These are phyloP conservation scores for Rhizophagus prolifer DNA, from an alignment of 192 early-diverging fungal species.

Conservation along the genomic window DNA sequence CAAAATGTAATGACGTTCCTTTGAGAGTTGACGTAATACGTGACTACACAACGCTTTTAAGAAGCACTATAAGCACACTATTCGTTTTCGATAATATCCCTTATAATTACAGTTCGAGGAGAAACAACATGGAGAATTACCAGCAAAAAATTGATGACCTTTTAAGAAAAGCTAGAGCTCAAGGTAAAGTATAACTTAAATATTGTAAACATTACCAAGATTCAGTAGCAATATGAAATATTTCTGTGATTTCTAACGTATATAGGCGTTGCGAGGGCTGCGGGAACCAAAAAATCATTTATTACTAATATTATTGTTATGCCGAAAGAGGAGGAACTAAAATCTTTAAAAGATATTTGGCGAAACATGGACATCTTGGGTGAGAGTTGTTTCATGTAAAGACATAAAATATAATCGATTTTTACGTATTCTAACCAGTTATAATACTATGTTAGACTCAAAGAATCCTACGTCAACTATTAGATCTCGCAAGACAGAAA, in stretches of 20 bases:
- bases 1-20: too few species aligned
- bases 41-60: too few species aligned
- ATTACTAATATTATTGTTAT: neutral
- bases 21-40: too few species aligned
- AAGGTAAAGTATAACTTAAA: neutral
- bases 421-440: neutral
- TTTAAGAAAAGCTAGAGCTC: neutral
- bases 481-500: neutral
- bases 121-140: neutral
- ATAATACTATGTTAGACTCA: neutral
- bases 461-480: neutral
- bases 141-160: neutral
- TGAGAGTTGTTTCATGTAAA: neutral
- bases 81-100: neutral
- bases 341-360: neutral
- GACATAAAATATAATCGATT: too few species aligned
- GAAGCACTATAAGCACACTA: too few species aligned
- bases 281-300: neutral
- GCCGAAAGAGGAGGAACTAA: neutral
- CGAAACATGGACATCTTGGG: neutral
- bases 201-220: neutral
- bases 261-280: neutral
- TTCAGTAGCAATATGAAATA: neutral
- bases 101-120: neutral
- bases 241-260: neutral